Conservation (phyloP, 139 green algal species). For the Eudorina sp. region DNA sequence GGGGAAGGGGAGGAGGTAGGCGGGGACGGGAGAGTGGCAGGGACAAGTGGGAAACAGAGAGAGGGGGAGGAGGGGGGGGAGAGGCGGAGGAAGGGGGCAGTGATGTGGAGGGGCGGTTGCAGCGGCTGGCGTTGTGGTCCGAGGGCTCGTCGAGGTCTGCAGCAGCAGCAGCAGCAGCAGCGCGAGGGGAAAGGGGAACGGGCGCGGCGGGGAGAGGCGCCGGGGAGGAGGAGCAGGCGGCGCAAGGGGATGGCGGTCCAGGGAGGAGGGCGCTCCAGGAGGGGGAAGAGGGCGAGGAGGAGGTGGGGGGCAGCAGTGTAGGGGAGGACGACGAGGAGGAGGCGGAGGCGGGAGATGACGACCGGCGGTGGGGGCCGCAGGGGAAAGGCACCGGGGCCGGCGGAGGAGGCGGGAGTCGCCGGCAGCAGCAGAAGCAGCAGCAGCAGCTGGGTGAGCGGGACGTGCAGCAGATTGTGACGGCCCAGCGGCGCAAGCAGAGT, state of each 20-base stretch:
- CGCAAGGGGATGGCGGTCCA: not conserved
- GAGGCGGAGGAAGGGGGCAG: not conserved
- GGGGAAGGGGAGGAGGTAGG: slow-evolving; percentile 8
- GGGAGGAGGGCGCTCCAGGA: slow-evolving; percentile 1
- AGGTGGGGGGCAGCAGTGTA: too few species aligned
- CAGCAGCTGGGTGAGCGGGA: slow-evolving; percentile 37
- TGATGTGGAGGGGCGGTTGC: slow-evolving; percentile 8
- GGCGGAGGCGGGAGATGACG: not conserved
- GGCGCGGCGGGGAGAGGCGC: too few species aligned
- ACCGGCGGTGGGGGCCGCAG: not conserved
- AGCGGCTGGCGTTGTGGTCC: too few species aligned
- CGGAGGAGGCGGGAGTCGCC: not conserved
- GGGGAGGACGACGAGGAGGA: not conserved
- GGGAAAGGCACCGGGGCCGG: not conserved
- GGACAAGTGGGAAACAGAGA: not conserved
- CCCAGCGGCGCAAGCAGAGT: slow-evolving; percentile 54
- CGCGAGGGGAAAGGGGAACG: too few species aligned
- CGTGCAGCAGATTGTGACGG: slow-evolving; percentile 61
- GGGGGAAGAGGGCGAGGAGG: not conserved
- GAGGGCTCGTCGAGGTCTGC: not conserved
- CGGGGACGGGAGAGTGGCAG: not conserved
- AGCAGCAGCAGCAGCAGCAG: too few species aligned
- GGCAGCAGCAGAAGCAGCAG: not conserved
- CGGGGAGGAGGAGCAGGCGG: not conserved
- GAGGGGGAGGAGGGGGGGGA: not conserved